Evolutionary conservation across 108 stramenopile genomes (phyloP), one percentile per base, ranked within the genome.

Genomic region (Bacterosira constricta): DNA sequence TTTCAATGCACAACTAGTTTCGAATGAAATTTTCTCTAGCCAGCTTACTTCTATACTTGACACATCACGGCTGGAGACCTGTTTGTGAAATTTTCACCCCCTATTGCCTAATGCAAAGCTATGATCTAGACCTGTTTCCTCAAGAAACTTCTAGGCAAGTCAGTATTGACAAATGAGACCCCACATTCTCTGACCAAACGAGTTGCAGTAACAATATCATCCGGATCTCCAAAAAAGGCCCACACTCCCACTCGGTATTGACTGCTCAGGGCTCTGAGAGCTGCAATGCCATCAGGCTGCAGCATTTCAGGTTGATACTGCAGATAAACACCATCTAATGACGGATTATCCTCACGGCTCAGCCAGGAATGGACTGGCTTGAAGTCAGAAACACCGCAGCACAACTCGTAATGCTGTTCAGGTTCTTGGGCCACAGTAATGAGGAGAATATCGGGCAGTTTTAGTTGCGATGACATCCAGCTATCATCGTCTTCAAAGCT

Each of bases 141-240:
- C 15, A 49, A 58, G 26, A 89, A 89, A 29, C 60, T 53, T 36
- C 84, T 75, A 53, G 88, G 90, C 46, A 91, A 65, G 63, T 91
- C 90, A 13, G 86, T 84, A 45, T 91, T 91, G 44, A 91, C 86
- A 76, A 68, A 91, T 20, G 86, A 80, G 6, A 87, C 86, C n/a
- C 87, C 82, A 35, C 90, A 83, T 29, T 84, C 52, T 11, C 63
- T 60, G 6, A 88, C 80, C 15, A 91, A 64, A 38, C 75, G 66
- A 29, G 70, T 55, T 34, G 85, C 88, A 23, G 86, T 86, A 13
- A 69, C 37, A 66, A 62, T 84, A 47, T 88, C 78, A 53, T 91
- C 90, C 21, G 90, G 90, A 79, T 91, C 90, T 35, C 80, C 83
- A 38, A 67, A 66, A 27, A 74, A 57, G 8, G 72, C 69, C 90